Conservation (phyloP, 164 flowering plant species). For the Euptelea pleiosperma region DNA sequence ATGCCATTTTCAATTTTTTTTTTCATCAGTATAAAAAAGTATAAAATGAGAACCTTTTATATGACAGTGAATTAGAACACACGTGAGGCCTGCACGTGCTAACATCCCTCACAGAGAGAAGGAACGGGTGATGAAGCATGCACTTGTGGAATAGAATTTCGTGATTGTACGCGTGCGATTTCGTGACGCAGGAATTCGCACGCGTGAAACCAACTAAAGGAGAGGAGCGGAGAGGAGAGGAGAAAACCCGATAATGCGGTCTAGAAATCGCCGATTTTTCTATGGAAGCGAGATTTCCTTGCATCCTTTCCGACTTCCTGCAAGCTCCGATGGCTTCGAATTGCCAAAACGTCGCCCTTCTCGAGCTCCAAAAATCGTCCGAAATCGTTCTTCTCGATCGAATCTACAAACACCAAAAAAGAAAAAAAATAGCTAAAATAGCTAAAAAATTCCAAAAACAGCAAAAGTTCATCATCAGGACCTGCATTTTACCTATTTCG, state of each 20-base stretch:
- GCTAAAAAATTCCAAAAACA: not conserved
- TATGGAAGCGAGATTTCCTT: constrained; percentile 24
- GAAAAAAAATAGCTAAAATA: not conserved
- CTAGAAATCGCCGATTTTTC: constrained; percentile 47
- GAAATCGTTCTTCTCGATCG: constrained; percentile 18
- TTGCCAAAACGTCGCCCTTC: constrained; percentile 35
- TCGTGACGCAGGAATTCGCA: constrained; percentile 1
- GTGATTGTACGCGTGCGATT: constrained; percentile 4
- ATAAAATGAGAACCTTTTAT: not conserved
- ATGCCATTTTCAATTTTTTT: too few relatives aligned
- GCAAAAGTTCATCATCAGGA: not conserved
- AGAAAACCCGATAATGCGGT: constrained; percentile 3
- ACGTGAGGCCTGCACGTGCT: not conserved
- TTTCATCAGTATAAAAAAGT: not conserved
- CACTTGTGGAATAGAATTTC: not conserved
- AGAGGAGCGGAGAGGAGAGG: not conserved
- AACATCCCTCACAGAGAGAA: constrained; percentile 1
- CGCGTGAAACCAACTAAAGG: not conserved
- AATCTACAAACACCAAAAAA: constrained; percentile 6
- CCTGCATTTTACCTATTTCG: constrained; percentile 39
- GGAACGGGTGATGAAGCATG: constrained; percentile 11
- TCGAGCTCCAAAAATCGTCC: constrained; percentile 17
- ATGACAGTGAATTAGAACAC: not conserved
- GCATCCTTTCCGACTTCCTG: constrained; percentile 23
- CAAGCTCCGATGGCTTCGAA: constrained; percentile 40